Base-by-base conservation (phyloP, 2,329 filamentous ascomycete genomes). In the Beauveria varroae region DNA sequence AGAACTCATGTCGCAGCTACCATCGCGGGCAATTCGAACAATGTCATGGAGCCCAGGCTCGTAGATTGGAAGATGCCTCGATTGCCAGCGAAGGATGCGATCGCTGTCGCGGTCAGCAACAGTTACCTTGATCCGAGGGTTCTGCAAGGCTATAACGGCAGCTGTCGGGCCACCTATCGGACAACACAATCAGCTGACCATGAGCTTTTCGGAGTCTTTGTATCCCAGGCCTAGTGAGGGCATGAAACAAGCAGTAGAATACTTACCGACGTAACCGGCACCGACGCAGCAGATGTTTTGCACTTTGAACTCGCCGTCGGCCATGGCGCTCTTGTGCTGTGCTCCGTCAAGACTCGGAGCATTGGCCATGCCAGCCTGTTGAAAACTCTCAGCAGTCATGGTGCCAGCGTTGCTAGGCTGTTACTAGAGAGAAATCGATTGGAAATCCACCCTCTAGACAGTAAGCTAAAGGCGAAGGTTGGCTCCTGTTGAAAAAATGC, bases 31-130 rank as follows among this genome's bases (percentile, higher is more conserved):
- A 52, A 85, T 77, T 63, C 84, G 80, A 37, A 93, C 84, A 62
- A 92, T 83, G 54, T 90, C 82, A 59, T 81, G 76, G 26, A 93
- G 78, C 12, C 86, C 87, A 0, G 88, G 87, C 74, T 93, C 90
- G 73, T 90, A 87, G 64, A 93, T 89, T 47, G 90, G 90, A n/a
- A 90, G 82, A 64, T 88, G 81, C 50, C 81, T 78, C 1, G 88
- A 90, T 67, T 90, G 88, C 90, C 90, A 93, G 63, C 83, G 81
- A 55, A 79, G 80, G 64, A 93, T 90, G 51, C 88, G 84, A 43
- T 72, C 74, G 56, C 78, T 78, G 70, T 90, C 86, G 63, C 83
- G 78, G 70, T 93, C 90, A 41, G 92, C 86, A n/a, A 93, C 88
- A 20, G 85, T 89, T 44, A 93, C 87, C 53, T 79, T 79, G 66